Base-by-base conservation (phyloP, 2,329 filamentous ascomycete genomes). In the Zarea fungicola region DNA sequence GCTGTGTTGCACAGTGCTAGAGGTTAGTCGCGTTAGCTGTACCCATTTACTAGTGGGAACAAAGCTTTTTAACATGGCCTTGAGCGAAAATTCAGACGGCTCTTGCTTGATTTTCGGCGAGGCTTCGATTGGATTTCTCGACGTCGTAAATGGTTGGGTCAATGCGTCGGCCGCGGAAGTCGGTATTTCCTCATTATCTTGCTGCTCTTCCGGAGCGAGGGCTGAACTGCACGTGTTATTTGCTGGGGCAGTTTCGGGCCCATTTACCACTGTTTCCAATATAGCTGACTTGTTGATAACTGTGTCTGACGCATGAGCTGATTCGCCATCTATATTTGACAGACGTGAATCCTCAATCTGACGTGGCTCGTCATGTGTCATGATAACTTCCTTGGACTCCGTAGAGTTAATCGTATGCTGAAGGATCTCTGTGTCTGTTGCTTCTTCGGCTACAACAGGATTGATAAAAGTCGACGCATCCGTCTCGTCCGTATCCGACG, bases 101-200 rank as follows among this genome's bases (percentile, higher is more conserved):
- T 54, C 43, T 13, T 51, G 43, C 29, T 40, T 32, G 11, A 19
- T 18, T 13, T 19, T 18, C 18, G 37, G 29, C 21, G 29, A 35
- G 7, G n/a, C 29, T 48, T 14, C 21, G 26, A 41, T 37, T 21
- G 22, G 16, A 37, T 34, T 8, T 34, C 9, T 16, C 7, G 18
- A n/a, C 37, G 13, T 5, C 14, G 32, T 6, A 51, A 56, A 35
- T 58, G 57, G 19, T 58, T 65, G 51, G 63, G 16, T 55, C 54
- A 42, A 67, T 67, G 48, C 62, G 68, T 11, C 29, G 14, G 19
- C 35, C 16, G 28, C 35, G 37, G n/a, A n/a, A n/a, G n/a, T n/a
- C n/a, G n/a, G n/a, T n/a, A n/a, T n/a, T n/a, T n/a, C n/a, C n/a
- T n/a, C n/a, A n/a, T n/a, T n/a, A n/a, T n/a, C n/a, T n/a, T n/a